Base-by-base conservation (phyloP, 176 grass and related monocot species). In the Ananas comosus region DNA sequence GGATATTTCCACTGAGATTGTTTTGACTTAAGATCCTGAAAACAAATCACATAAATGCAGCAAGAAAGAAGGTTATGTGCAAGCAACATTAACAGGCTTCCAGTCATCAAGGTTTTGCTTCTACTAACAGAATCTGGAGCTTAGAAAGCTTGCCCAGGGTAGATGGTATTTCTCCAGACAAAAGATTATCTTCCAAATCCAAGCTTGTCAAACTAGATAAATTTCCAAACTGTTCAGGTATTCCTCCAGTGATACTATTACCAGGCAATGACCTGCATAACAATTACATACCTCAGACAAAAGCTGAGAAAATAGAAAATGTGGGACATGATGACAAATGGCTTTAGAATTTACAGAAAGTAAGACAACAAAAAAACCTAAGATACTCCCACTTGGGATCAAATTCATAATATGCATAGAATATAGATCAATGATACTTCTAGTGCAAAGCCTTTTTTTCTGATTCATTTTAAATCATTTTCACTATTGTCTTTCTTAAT, bases 11-110 rank as follows among this genome's bases (percentile, higher is more conserved):
- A 73, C 33, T 85, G 24, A 96, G 79, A 80, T 77, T 80, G 76
- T 96, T 96, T 75, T 86, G 78, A 70, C 88, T 96, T 72, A 96
- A 85, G 81, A 89, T 89, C 81, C 92, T 96, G 79, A 29, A 74
- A 75, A 83, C 50, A 29, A 71, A 71, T 72, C 24, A 67, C 12
- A 73, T 68, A 69, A 12, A 1, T n/a, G 71, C 21, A 73, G 16
- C 27, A 28, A 2, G 33, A 25, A 66, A 22, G 33, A 42, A 42
- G 33, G 33, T 18, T 56, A 13, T 49, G 5, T 68, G 72, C 61
- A 70, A 79, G 53, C 16, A 48, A 79, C 72, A 24, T 58, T 50
- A 23, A 69, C 63, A 67, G 9, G 64, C 72, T 64, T 74, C 11
- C 14, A 14, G 17, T 68, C 50, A 23, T 53, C 21, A 78, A 48